Base-by-base conservation (phyloP, 2,329 filamentous ascomycete genomes). In the Aureobasidium pullulans region DNA sequence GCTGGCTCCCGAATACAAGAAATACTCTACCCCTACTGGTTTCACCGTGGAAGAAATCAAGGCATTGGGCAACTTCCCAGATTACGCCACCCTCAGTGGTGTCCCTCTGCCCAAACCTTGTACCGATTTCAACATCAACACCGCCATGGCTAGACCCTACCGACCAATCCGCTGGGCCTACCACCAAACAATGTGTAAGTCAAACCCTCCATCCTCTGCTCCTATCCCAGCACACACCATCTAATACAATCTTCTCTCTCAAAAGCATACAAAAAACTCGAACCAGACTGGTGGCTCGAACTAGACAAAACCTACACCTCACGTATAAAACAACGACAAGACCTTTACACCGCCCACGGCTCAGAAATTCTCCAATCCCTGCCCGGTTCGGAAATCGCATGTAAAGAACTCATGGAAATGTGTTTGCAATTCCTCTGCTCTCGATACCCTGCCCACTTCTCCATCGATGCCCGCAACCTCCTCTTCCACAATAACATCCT, bases 361-460 rank as follows among this genome's bases (percentile, higher is more conserved):
- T 77, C 78, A 9, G 73, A 76, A 3, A 84, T 95, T 1, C 78
- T 94, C 1, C 81, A 87, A 59, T 78, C 79, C 34, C 77, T 92
- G 0, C 88, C 89, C 0, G 89, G 89, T 1, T 87, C 86, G 0
- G 88, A 94, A 66, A 76, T 94, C 0, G 90, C 85, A 0, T 90
- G 87, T 69, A 91, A 90, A 68, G 90, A 96, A 67, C 76, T 94
- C 6, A 92, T 94, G 89, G 90, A 96, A 71, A 91, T 93, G 84
- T 81, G 79, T 2, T 65, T 96, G 3, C 88, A 93, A 64, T 95
- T 93, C 64, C 73, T 93, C n/a, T 88, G 84, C 62, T 79, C 83
- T 3, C 80, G 90, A 3, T 95, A 95, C 67, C 90, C 90, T 0
- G 81, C 85, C 6, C 85, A 88, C 64, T 96, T 96, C 70, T 76